Evolutionary conservation across 768 basidiomycete species (phyloP).

Genomic region (Mycena epipterygia): DNA sequence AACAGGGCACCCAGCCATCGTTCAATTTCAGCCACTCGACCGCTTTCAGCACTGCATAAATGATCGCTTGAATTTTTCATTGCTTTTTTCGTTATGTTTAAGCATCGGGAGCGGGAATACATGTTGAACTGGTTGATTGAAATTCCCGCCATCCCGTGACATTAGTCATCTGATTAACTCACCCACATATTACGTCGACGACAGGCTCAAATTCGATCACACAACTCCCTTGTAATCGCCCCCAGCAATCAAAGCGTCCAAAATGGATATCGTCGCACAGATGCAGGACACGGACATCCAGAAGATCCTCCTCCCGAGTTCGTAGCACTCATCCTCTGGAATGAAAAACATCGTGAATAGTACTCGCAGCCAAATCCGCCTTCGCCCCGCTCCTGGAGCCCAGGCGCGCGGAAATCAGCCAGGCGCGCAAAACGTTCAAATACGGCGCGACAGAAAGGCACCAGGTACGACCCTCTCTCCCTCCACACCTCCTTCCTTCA

Average conservation of each 20-base stretch:
- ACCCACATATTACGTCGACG: too few species aligned
- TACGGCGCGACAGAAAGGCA: conserved; percentile 69
- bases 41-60: too few species aligned
- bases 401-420: conserved; percentile 60
- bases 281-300: conserved; percentile 20
- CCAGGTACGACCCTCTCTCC: conserved; percentile 47
- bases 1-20: too few species aligned
- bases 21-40: too few species aligned
- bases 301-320: conserved; percentile 23
- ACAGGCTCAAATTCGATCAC: too few species aligned
- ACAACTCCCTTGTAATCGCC: too few species aligned
- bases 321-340: neutral
- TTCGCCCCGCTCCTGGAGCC: conserved; percentile 66
- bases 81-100: too few species aligned
- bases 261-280: conserved; percentile 25
- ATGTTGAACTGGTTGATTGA: too few species aligned
- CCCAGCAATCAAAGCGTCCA: neutral
- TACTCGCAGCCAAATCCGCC: conserved; percentile 57
- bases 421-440: conserved; percentile 65
- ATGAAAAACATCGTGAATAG: neutral
- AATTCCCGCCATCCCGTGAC: too few species aligned
- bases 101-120: too few species aligned
- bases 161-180: too few species aligned
- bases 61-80: too few species aligned
- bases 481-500: neutral